phyloP scores from a whole-genome alignment of 441 rosid species.

The Pelargonium australe region DNA sequence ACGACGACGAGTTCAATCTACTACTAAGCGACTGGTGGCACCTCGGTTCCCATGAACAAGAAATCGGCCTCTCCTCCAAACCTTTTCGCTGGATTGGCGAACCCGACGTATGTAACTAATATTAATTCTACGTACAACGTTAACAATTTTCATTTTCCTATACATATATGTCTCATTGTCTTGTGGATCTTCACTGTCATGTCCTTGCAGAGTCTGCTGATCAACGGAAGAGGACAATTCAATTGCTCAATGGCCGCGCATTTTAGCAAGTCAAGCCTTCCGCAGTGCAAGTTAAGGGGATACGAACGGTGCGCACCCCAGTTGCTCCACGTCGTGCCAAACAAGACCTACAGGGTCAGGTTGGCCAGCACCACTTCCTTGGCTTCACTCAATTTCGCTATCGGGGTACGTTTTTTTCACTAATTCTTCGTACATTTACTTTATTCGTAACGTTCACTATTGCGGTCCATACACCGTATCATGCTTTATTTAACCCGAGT shows the following conservation, averaged over 20 bases:
- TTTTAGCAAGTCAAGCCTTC: slow-evolving; percentile 24
- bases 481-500: no score
- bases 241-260: slow-evolving; percentile 59
- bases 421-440: no score
- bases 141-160: no score
- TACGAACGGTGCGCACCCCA: slow-evolving; percentile 58
- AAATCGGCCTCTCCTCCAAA: slow-evolving; percentile 57
- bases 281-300: slow-evolving; percentile 40
- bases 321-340: slow-evolving; percentile 40
- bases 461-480: no score
- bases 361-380: slow-evolving; percentile 66
- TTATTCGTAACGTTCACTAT: no score
- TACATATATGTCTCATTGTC: no score
- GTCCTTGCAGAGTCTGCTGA: slow-evolving; percentile 56
- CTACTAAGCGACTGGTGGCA: slow-evolving; percentile 90
- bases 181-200: no score
- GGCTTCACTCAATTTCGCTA: slow-evolving; percentile 65
- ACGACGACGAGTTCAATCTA: slow-evolving; percentile 54
- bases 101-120: no score
- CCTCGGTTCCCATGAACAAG: slow-evolving; percentile 46
- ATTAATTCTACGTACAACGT: no score
- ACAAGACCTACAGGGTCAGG: slow-evolving; percentile 58
- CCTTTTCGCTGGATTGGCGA: slow-evolving; percentile 79
- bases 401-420: slow-evolving; percentile 49
- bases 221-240: slow-evolving; percentile 81